Evolutionary conservation across 23 red algal species (phyloP).

Genomic region (Gracilaria domingensis): DNA sequence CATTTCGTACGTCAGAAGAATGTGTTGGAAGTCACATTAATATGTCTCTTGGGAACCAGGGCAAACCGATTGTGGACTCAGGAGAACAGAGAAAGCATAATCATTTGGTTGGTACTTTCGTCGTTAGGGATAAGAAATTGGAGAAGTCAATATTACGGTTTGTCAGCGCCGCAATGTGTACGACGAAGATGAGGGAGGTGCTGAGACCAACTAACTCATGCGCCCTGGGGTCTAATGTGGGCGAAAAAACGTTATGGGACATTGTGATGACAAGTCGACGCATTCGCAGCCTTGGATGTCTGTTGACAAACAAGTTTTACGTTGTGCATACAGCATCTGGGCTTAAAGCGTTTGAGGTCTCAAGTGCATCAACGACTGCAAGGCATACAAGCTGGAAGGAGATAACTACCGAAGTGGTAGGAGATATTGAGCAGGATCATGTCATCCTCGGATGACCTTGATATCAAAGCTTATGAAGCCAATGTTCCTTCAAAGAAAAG

Average conservation of each 20-base stretch:
- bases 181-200: constrained; percentile 23
- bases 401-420: not conserved
- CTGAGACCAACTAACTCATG: constrained; percentile 19
- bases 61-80: constrained; percentile 3
- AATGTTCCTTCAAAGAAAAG: too few species aligned
- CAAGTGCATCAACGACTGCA: constrained; percentile 15
- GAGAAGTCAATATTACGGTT: constrained; percentile 27
- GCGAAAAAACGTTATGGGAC: constrained; percentile 10
- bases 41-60: constrained; percentile 22
- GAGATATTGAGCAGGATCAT: constrained; percentile 5
- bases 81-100: constrained; percentile 4
- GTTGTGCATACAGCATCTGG: constrained; percentile 21
- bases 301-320: constrained; percentile 20
- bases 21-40: constrained; percentile 25
- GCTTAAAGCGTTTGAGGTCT: constrained; percentile 29
- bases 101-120: constrained; percentile 7
- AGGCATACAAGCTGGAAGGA: constrained; percentile 13
- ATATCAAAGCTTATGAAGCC: too few species aligned
- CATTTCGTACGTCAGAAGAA: not conserved
- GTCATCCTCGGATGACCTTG: constrained; percentile 22
- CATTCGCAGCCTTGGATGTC: constrained; percentile 14
- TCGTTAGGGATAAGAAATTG: constrained; percentile 12
- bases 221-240: constrained; percentile 11
- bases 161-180: constrained; percentile 22
- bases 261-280: constrained; percentile 22